These are phyloP conservation scores for Moricandia arvensis DNA, from an alignment of 345 rosid genomes.

Conservation along the genomic window DNA sequence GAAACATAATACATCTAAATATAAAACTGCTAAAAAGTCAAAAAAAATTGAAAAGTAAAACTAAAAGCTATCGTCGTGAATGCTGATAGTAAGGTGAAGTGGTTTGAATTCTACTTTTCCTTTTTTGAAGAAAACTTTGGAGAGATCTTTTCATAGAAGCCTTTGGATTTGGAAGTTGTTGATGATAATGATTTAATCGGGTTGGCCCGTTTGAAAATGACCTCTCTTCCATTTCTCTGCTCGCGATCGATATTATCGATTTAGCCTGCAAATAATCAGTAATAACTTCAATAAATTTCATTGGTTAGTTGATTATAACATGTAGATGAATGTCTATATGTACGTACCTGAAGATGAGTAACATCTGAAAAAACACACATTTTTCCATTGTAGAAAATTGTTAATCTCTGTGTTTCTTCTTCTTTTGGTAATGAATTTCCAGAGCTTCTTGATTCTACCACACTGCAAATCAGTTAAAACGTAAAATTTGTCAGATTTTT, in stretches of 20 bases:
- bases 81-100: constrained; percentile 38
- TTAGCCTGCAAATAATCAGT: constrained; percentile 17
- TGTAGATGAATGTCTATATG: not conserved
- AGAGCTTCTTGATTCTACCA: constrained; percentile 24
- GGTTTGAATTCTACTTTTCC: constrained; percentile 46
- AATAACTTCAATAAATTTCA: not conserved
- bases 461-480: not conserved
- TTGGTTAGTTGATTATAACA: not conserved
- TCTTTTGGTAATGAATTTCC: constrained; percentile 13
- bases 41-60: not conserved
- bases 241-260: constrained; percentile 31
- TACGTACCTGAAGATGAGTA: constrained; percentile 35
- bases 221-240: constrained; percentile 18
- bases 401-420: constrained; percentile 30
- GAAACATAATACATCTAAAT: not conserved
- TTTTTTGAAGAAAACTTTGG: constrained; percentile 47
- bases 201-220: not conserved
- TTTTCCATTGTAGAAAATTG: constrained; percentile 36
- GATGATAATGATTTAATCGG: not conserved
- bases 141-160: constrained; percentile 55
- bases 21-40: not conserved
- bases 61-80: constrained; percentile 10
- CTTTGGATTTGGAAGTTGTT: constrained; percentile 25
- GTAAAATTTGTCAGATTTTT: constrained; percentile 5
- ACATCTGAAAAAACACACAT: constrained; percentile 30